Percentiles rank a stretch among this genome's conserved stretches.
Conservation (phyloP, 345 rosid genomes). For the Abelmoschus esculentus region DNA sequence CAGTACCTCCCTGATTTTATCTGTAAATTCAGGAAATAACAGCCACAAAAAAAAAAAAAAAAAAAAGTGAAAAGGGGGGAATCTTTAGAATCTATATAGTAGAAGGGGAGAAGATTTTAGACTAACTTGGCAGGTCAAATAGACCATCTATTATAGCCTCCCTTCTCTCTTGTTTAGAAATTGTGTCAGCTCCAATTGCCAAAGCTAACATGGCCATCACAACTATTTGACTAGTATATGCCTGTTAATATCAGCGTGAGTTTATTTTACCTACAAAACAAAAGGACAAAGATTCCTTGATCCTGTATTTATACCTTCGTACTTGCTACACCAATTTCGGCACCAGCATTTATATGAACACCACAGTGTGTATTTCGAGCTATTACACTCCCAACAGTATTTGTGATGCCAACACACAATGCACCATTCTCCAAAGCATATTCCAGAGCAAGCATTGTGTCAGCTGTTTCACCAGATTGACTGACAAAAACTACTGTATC, state of each 20-base stretch:
- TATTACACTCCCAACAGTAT: conserved; percentile 42
- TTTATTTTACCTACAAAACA: neutral
- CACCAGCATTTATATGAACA: conserved; percentile 59
- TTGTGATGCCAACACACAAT: conserved; percentile 89
- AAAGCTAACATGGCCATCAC: conserved; percentile 93
- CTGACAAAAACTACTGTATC: conserved; percentile 95
- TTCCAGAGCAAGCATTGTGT: conserved; percentile 71
- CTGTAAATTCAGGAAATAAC: conserved; percentile 27
- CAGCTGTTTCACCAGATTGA: conserved; percentile 99
- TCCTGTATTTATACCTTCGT: conserved; percentile 59
- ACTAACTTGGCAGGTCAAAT: conserved; percentile 76
- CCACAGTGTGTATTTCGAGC: conserved; percentile 5
- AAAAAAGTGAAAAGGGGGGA: neutral
- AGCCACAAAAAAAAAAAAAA: neutral
- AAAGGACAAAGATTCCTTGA: neutral
- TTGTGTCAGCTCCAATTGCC: conserved; percentile 76
- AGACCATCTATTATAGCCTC: conserved; percentile 90
- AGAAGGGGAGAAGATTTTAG: neutral
- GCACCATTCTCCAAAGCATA: conserved; percentile 86
- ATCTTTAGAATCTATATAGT: conserved; percentile 1
- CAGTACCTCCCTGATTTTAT: conserved; percentile 74
- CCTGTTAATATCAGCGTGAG: conserved; percentile 31
- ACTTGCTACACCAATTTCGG: conserved; percentile 95
- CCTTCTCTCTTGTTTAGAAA: conserved; percentile 67
- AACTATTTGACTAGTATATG: conserved; percentile 92